phyloP scores from a whole-genome alignment of 257 asterid species.

The Solanum megistacrolobum region DNA sequence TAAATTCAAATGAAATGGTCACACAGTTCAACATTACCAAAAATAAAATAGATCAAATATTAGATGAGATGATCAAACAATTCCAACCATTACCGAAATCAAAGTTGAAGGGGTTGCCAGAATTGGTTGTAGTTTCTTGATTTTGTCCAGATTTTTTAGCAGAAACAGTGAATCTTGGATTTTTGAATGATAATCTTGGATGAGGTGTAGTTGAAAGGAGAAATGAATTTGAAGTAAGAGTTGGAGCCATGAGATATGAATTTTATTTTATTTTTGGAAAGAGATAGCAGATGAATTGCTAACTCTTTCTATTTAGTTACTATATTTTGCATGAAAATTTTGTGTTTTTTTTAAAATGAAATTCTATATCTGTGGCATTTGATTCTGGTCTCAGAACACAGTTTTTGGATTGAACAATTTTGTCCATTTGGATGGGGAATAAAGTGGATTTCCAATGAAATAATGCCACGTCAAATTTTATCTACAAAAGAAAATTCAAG shows the following conservation, averaged over 20 bases:
- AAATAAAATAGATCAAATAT: constrained; percentile 11
- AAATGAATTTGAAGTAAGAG: constrained; percentile 70
- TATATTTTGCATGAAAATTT: background rate
- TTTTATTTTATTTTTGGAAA: background rate
- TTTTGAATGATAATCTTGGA: constrained; percentile 25
- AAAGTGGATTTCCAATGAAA: constrained; percentile 27
- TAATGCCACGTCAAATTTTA: constrained; percentile 40
- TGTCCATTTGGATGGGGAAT: constrained; percentile 11
- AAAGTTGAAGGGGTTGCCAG: constrained; percentile 43
- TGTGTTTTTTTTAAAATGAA: background rate
- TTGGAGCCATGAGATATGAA: constrained; percentile 57
- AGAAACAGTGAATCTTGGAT: constrained; percentile 27
- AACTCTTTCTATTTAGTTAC: constrained; percentile 2
- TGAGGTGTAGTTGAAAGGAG: constrained; percentile 41
- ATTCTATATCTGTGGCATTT: background rate
- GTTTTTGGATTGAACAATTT: constrained; percentile 3
- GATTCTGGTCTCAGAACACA: background rate
- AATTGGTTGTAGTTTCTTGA: constrained; percentile 13
- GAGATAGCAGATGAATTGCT: background rate
- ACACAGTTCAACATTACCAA: constrained; percentile 9
- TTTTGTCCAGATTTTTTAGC: constrained; percentile 35
- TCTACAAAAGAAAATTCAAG: constrained; percentile 25
- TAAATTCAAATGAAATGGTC: background rate
- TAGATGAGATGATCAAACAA: background rate
- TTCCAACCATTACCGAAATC: constrained; percentile 26